Conservation (phyloP, 1,139 yeast genomes). For the Casaregolazyma lundiana region DNA sequence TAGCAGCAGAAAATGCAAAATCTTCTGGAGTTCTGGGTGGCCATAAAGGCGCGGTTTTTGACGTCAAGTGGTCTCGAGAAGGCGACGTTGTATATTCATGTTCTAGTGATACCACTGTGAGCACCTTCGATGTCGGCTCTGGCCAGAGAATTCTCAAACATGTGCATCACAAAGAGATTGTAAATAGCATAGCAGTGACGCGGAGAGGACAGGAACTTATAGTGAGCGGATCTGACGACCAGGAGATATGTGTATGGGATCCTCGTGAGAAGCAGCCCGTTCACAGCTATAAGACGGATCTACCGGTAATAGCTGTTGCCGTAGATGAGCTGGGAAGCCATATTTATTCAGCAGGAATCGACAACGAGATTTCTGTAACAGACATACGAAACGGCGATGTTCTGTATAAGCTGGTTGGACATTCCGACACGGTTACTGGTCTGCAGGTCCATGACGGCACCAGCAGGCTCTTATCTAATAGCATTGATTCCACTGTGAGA, state of each 20-base stretch:
- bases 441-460: slow-evolving; percentile 48
- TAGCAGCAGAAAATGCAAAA: background rate
- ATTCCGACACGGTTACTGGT: slow-evolving; percentile 48
- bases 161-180: slow-evolving; percentile 48
- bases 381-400: slow-evolving; percentile 43
- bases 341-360: slow-evolving; percentile 62
- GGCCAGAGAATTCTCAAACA: slow-evolving; percentile 54
- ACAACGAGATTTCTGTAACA: slow-evolving; percentile 55
- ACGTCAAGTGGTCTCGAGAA: slow-evolving; percentile 44
- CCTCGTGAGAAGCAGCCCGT: slow-evolving; percentile 46
- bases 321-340: slow-evolving; percentile 37
- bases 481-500: slow-evolving; percentile 54
- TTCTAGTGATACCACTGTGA: slow-evolving; percentile 47
- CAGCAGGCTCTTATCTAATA: slow-evolving; percentile 47
- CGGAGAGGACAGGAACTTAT: slow-evolving; percentile 34
- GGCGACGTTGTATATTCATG: slow-evolving; percentile 38
- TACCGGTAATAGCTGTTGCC: slow-evolving; percentile 57
- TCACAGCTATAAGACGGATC: slow-evolving; percentile 40
- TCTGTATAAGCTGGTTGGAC: slow-evolving; percentile 41
- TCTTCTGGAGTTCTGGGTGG: slow-evolving; percentile 40
- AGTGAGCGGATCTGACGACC: slow-evolving; percentile 65
- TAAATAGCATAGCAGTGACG: slow-evolving; percentile 48
- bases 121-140: slow-evolving; percentile 53
- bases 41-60: slow-evolving; percentile 49
- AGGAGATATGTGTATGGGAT: slow-evolving; percentile 58